phyloP scores from a whole-genome alignment of 768 basidiomycete genomes.

The Trametes coccinea region DNA sequence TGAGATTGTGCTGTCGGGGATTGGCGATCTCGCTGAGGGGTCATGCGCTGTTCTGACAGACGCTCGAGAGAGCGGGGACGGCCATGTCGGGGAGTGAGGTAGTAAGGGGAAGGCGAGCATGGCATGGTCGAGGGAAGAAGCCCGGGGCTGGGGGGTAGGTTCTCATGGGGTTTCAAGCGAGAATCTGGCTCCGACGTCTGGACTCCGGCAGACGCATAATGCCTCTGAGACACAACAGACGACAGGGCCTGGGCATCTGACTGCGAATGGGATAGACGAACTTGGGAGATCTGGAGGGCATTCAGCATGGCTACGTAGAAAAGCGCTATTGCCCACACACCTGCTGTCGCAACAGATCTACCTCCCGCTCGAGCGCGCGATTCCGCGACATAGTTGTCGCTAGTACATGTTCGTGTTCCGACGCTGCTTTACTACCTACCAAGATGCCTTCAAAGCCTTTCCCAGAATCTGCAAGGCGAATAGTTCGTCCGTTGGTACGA shows the following conservation, averaged over 20 bases:
- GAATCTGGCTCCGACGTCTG: neutral
- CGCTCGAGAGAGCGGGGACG: neutral
- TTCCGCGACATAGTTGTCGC: conserved; percentile 2
- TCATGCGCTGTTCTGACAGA: neutral
- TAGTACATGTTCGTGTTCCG: neutral
- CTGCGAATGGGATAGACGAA: neutral
- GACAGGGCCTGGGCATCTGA: neutral
- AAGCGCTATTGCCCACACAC: neutral
- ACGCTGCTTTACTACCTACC: too few species aligned
- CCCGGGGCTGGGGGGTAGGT: conserved; percentile 7
- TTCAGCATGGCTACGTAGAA: too few species aligned
- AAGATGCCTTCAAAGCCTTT: neutral
- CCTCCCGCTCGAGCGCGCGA: conserved; percentile 17
- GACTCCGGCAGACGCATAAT: neutral
- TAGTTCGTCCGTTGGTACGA: neutral
- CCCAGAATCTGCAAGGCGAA: neutral
- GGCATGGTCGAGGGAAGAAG: conserved; percentile 5
- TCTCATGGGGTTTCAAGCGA: neutral
- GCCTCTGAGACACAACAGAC: neutral
- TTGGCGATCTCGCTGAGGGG: too few species aligned
- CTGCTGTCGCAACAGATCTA: conserved; percentile 1
- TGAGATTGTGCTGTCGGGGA: neutral
- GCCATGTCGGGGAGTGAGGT: neutral
- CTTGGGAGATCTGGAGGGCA: too few species aligned
- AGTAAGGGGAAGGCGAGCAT: conserved; percentile 12